These are phyloP conservation scores for Erythrobasidium hasegawianum DNA, from an alignment of 1,284 basidiomycete species.

Conservation along the genomic window DNA sequence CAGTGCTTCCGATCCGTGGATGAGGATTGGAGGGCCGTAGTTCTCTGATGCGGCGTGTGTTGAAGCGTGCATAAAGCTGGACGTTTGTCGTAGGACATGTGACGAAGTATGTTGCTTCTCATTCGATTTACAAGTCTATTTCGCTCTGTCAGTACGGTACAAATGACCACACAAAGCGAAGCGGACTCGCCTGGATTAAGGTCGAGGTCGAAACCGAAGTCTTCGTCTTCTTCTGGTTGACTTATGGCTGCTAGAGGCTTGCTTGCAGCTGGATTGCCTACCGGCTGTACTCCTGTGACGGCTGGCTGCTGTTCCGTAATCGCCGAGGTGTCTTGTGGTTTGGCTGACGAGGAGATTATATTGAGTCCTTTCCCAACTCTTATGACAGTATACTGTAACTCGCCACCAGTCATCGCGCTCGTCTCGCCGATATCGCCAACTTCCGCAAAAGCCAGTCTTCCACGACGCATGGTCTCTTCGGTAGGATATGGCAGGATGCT, in stretches of 20 bases:
- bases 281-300: slow-evolving; percentile 31
- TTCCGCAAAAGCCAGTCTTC: slow-evolving; percentile 43
- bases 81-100: too few relatives aligned
- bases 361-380: too few relatives aligned
- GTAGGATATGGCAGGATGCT: slow-evolving; percentile 46
- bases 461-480: slow-evolving; percentile 44
- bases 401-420: slow-evolving; percentile 40
- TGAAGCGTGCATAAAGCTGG: too few relatives aligned
- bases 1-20: too few relatives aligned
- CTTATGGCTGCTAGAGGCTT: slow-evolving; percentile 3
- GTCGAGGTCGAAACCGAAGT: slow-evolving; percentile 45
- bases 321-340: slow-evolving; percentile 19
- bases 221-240: slow-evolving; percentile 35
- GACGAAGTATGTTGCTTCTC: too few relatives aligned
- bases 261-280: slow-evolving; percentile 23
- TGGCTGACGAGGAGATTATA: neutral
- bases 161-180: too few relatives aligned
- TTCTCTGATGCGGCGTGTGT: too few relatives aligned
- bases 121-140: neutral
- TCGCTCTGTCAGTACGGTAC: too few relatives aligned
- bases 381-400: neutral
- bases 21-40: too few relatives aligned
- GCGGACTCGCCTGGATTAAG: slow-evolving; percentile 40
- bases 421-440: slow-evolving; percentile 41
- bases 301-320: slow-evolving; percentile 8